Conservation (phyloP, 2,329 filamentous ascomycete species). For the Cordyceps fumosorosea region DNA sequence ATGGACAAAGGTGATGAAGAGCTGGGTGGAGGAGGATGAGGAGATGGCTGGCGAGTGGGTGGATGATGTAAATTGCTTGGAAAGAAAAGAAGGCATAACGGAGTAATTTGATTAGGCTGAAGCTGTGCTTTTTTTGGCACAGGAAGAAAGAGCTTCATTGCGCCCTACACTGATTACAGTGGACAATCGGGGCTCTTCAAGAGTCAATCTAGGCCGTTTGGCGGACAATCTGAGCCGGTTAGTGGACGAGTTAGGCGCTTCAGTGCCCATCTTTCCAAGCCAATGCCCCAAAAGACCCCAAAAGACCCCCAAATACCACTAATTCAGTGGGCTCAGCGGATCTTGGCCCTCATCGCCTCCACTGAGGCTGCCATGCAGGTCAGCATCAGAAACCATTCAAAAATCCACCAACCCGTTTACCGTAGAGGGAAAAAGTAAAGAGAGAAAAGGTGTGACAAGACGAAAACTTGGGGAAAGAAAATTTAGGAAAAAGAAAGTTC, state of each 20-base stretch:
- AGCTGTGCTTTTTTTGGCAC: not conserved
- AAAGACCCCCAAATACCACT: not conserved
- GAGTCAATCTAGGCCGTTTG: not conserved
- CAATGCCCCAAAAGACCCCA: not conserved
- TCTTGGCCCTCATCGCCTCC: not conserved
- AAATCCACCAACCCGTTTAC: not conserved
- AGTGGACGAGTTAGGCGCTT: not conserved
- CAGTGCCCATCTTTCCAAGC: not conserved
- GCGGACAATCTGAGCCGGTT: not conserved
- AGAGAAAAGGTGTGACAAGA: not conserved
- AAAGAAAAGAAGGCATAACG: not conserved
- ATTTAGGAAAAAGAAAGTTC: not conserved
- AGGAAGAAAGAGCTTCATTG: not conserved
- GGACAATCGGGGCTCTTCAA: not conserved
- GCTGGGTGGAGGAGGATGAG: not conserved
- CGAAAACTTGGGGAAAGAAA: not conserved
- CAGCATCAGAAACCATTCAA: not conserved
- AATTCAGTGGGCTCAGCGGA: not conserved
- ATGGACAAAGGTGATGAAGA: not conserved
- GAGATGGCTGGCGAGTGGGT: not conserved
- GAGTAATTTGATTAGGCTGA: not conserved
- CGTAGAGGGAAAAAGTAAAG: not conserved
- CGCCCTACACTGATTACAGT: not conserved
- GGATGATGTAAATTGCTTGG: not conserved
- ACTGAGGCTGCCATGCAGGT: not conserved